Evolutionary conservation across 371 early-diverging fungal species (phyloP), one percentile per base, ranked within the genome.

Genomic region (Zychaea mexicana): DNA sequence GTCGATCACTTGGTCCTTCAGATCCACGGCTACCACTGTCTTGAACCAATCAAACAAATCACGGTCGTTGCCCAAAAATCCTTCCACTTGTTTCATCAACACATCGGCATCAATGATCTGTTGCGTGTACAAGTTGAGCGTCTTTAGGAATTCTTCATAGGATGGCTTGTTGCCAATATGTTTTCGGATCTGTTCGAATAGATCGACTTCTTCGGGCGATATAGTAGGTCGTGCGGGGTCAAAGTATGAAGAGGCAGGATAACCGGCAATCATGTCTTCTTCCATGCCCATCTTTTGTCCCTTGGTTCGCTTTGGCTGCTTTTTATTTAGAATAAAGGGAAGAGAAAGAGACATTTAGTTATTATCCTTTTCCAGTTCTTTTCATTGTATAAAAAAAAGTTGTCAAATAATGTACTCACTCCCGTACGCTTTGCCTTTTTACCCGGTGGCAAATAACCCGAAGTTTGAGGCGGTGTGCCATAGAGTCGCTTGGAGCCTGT

Each of bases 121-220:
- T 71, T 98, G 97, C 62, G 92, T 95, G 78, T 90, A 98, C 49
- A 97, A 79, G 67, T 97, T 98, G 24, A 99, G 74, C 6, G 93
- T 81, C 79, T 97, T 98, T 47, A 99, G 81, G 76, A 99, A 99
- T 73, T 98, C 98, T 69, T 88, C 88, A 77, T 96, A 97, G 0
- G 94, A 86, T 13, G 85, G 79, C 63, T 92, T 90, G 81, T 92
- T 90, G 8, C 87, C 87, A 49, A 97, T 85, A 66, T 85, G 79
- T 62, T 86, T 82, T 79, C 95, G 93, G 68, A 92, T 88, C 15
- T 86, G 83, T 60, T 96, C 96, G 77, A 97, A 96, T 68, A 96
- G 93, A 36, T 90, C 92, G 9, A 93, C 77, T 70, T 96, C 97
- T 57, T 93, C 94, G 8, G 79, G 57, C 6, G 85, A 78, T 9